phyloP scores from a whole-genome alignment of 106 monocot genomes.

The Dendrobium officinale region DNA sequence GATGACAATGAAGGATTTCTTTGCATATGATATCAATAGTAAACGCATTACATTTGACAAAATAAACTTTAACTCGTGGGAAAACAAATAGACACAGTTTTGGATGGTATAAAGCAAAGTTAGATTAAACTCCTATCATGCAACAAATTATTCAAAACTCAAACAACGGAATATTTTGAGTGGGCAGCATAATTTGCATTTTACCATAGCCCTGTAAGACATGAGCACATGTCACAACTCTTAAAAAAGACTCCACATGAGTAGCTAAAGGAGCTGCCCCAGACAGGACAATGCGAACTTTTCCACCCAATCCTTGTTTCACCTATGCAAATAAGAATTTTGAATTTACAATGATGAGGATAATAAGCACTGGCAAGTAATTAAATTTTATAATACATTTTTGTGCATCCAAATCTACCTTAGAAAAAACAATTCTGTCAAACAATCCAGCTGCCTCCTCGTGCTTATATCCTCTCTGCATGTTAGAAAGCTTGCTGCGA shows the following conservation, averaged over 20 bases:
- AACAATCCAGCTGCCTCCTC: slow-evolving; percentile 62
- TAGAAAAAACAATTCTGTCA: slow-evolving; percentile 79
- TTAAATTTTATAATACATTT: not conserved
- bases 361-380: not conserved
- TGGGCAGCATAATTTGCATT: not conserved
- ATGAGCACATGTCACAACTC: slow-evolving; percentile 65
- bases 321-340: slow-evolving; percentile 24
- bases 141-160: not conserved
- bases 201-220: slow-evolving; percentile 96
- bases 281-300: slow-evolving; percentile 72
- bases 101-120: not conserved
- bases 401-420: slow-evolving; percentile 27
- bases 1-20: not conserved
- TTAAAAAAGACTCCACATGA: slow-evolving; percentile 66
- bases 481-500: slow-evolving; percentile 61
- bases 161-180: not conserved
- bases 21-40: not conserved
- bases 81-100: not conserved
- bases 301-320: slow-evolving; percentile 86
- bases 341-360: not conserved
- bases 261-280: slow-evolving; percentile 87
- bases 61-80: not conserved
- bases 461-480: slow-evolving; percentile 69
- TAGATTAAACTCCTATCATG: not conserved
- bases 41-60: not conserved